A percentile compares a stretch with the other conserved stretches of the same genome.
These are phyloP conservation scores for Aureobasidium sp. DNA, from an alignment of 2,329 filamentous ascomycete genomes.

Conservation along the genomic window DNA sequence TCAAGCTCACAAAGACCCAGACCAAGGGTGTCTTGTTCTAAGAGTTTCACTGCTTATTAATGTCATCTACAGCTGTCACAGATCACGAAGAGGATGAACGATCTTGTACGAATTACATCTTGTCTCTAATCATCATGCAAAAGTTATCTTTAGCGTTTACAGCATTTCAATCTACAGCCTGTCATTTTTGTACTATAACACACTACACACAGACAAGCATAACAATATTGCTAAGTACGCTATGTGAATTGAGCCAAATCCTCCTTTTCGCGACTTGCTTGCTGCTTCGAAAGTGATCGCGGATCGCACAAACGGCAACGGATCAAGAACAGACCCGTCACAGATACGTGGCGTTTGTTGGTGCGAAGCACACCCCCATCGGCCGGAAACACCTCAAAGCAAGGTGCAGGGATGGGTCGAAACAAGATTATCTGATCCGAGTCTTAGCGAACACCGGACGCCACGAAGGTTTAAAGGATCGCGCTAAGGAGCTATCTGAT, in stretches of 20 bases:
- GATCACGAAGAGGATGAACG: neutral
- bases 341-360: neutral
- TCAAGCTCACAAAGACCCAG: slow-evolving; percentile 39
- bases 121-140: neutral
- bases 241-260: neutral
- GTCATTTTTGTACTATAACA: neutral
- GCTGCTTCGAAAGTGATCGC: neutral
- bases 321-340: neutral
- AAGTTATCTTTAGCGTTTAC: neutral
- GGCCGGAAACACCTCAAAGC: neutral
- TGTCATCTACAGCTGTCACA: neutral
- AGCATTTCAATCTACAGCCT: neutral
- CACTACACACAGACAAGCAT: neutral
- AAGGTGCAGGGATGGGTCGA: neutral
- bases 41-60: neutral
- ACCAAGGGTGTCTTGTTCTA: slow-evolving; percentile 17
- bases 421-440: slow-evolving; percentile 15
- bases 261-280: neutral
- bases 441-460: neutral
- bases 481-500: slow-evolving; percentile 7
- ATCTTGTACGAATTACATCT: neutral
- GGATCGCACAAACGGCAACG: neutral
- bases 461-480: neutral
- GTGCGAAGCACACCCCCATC: neutral
- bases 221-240: neutral